phyloP scores from a whole-genome alignment of 352 stramenopile genomes.

The Phytophthora uliginosa region DNA sequence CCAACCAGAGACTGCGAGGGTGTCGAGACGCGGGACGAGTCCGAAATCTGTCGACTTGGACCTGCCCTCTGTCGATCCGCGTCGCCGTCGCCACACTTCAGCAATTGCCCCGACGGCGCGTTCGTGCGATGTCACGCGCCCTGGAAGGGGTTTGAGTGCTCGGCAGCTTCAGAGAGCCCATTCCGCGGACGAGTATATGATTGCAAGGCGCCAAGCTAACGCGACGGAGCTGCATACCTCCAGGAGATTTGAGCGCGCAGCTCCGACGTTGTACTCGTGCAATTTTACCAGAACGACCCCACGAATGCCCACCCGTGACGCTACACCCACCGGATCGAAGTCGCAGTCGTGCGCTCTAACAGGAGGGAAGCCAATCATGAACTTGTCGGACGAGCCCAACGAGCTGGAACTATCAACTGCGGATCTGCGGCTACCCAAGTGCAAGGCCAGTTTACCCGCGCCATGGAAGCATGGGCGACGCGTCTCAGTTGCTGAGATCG shows the following conservation, averaged over 20 bases:
- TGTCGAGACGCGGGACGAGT: neutral
- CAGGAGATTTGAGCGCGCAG: neutral
- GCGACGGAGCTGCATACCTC: slow-evolving; percentile 16
- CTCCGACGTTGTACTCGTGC: slow-evolving; percentile 14
- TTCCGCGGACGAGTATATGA: slow-evolving; percentile 13
- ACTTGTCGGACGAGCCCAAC: slow-evolving; percentile 16
- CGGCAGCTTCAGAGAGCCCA: slow-evolving; percentile 25
- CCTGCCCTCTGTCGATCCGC: slow-evolving; percentile 18
- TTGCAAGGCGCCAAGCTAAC: slow-evolving; percentile 10
- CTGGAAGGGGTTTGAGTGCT: slow-evolving; percentile 12
- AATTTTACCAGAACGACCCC: slow-evolving; percentile 21
- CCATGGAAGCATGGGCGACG: slow-evolving; percentile 25
- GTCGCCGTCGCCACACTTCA: slow-evolving; percentile 23
- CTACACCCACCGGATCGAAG: slow-evolving; percentile 13
- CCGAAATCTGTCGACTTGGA: slow-evolving; percentile 12
- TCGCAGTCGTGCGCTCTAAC: slow-evolving; percentile 17
- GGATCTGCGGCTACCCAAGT: slow-evolving; percentile 30
- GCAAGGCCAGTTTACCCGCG: slow-evolving; percentile 15
- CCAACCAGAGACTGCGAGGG: slow-evolving; percentile 2
- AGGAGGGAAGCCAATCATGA: slow-evolving; percentile 9
- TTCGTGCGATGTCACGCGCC: slow-evolving; percentile 6
- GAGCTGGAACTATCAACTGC: slow-evolving; percentile 22
- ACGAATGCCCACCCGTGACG: slow-evolving; percentile 7
- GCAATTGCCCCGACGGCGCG: slow-evolving; percentile 17
- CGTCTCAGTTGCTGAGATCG: slow-evolving; percentile 20